phyloP scores from a whole-genome alignment of 306 rosid genomes.

The Abrus pulchellus region DNA sequence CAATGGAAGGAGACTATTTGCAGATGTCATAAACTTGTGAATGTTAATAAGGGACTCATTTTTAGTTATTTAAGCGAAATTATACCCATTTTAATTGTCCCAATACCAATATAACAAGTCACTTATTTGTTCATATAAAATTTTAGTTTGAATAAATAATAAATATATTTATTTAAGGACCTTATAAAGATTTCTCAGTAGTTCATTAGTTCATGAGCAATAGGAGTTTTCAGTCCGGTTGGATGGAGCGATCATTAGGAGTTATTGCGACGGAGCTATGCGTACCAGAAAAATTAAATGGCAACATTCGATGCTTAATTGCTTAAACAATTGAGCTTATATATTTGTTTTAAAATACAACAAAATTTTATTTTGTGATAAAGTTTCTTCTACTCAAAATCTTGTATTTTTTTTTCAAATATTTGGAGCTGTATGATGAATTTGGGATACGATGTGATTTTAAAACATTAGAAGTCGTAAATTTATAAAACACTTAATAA shows the following conservation, averaged over 20 bases:
- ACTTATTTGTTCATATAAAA: no score
- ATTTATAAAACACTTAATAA: no score
- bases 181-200: background rate
- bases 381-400: no score
- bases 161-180: no score
- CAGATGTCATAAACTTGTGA: background rate
- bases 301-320: background rate
- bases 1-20: background rate
- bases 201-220: constrained; percentile 22
- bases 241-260: constrained; percentile 30
- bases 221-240: constrained; percentile 29
- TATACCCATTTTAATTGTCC: background rate
- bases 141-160: no score
- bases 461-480: no score
- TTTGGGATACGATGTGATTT: no score
- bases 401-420: no score
- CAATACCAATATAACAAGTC: no score
- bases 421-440: no score
- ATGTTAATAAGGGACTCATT: background rate
- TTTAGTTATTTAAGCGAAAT: background rate
- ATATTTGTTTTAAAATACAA: no score
- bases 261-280: constrained; percentile 14
- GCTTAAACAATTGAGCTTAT: background rate
- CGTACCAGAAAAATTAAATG: constrained; percentile 25
- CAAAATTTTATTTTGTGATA: no score